Percentiles rank a stretch among this genome's conserved stretches.
phyloP scores from a whole-genome alignment of 805 yeast species.

The Cyberlindnera suaveolens region DNA sequence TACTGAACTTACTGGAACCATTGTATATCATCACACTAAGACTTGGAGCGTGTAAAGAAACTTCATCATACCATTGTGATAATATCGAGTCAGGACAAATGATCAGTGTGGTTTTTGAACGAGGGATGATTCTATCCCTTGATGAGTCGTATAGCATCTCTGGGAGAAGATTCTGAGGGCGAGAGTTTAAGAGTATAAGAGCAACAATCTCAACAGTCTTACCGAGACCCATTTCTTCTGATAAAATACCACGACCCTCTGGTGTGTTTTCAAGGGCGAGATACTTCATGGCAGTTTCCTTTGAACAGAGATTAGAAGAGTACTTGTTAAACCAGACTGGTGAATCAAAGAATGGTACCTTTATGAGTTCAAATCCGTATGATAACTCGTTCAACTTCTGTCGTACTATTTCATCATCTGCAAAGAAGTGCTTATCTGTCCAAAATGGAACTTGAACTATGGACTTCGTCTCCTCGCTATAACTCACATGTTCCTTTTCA shows the following conservation, averaged over 20 bases:
- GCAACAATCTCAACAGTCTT: constrained; percentile 85
- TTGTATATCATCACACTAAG: constrained; percentile 57
- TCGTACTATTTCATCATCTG: constrained; percentile 22
- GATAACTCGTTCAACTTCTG: constrained; percentile 34
- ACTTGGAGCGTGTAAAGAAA: constrained; percentile 50
- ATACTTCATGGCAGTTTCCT: constrained; percentile 25
- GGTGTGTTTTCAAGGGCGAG: constrained; percentile 20
- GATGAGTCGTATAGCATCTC: constrained; percentile 4
- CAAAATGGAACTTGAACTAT: constrained; percentile 22
- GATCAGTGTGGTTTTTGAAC: constrained; percentile 67
- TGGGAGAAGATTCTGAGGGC: constrained; percentile 29
- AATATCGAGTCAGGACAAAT: constrained; percentile 83
- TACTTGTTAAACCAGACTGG: constrained; percentile 42
- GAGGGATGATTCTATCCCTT: constrained; percentile 23
- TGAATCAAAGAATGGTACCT: constrained; percentile 1
- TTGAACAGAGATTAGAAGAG: constrained; percentile 40
- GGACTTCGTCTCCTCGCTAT: constrained; percentile 24
- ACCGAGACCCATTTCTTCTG: constrained; percentile 98
- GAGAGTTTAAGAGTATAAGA: constrained; percentile 52
- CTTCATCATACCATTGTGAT: constrained; percentile 82
- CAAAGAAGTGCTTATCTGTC: constrained; percentile 3
- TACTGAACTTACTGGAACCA: constrained; percentile 42
- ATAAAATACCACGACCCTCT: constrained; percentile 49
- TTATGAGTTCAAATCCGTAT: constrained; percentile 47
- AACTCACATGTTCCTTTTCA: constrained; percentile 39